Evolutionary conservation across 768 basidiomycete genomes (phyloP).

Genomic region (Pulveroboletus sp.): DNA sequence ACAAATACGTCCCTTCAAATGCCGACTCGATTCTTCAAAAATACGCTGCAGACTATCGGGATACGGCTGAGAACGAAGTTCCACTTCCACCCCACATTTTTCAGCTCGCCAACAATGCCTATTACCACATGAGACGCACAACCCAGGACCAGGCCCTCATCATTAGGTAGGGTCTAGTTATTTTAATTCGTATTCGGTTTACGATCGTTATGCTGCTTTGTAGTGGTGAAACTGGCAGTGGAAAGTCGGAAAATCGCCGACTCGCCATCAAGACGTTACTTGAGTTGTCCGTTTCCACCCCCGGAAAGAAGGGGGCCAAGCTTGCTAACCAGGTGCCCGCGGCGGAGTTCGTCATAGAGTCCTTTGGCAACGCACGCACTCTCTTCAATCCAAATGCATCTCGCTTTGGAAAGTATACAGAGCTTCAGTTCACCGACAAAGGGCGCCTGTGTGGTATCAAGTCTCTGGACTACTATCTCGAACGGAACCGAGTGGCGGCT

Average conservation of each 20-base stretch:
- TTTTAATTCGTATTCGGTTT: background rate
- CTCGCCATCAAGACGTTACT: conserved; percentile 89
- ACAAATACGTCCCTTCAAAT: conserved; percentile 82
- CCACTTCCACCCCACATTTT: conserved; percentile 83
- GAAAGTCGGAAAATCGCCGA: conserved; percentile 88
- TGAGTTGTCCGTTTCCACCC: conserved; percentile 82
- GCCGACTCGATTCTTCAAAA: conserved; percentile 80
- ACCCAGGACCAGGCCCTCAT: conserved; percentile 89
- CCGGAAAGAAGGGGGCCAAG: conserved; percentile 93
- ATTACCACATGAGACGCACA: conserved; percentile 94
- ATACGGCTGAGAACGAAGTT: conserved; percentile 59
- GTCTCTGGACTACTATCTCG: conserved; percentile 94
- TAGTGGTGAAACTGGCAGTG: conserved; percentile 90
- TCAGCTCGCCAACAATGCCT: conserved; percentile 84
- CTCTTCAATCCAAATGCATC: conserved; percentile 94
- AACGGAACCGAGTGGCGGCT: conserved; percentile 82
- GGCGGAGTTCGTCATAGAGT: conserved; percentile 91
- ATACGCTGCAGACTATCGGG: conserved; percentile 82
- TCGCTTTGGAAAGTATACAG: conserved; percentile 96
- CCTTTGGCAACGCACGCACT: conserved; percentile 90
- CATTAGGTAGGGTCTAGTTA: conserved; percentile 57
- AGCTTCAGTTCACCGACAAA: conserved; percentile 92
- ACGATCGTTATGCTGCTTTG: conserved; percentile 4
- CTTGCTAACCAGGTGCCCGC: conserved; percentile 83
- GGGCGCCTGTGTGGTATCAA: conserved; percentile 87